Conservation (phyloP, 495 filamentous ascomycete genomes). For the Neohortaea acidophila region DNA sequence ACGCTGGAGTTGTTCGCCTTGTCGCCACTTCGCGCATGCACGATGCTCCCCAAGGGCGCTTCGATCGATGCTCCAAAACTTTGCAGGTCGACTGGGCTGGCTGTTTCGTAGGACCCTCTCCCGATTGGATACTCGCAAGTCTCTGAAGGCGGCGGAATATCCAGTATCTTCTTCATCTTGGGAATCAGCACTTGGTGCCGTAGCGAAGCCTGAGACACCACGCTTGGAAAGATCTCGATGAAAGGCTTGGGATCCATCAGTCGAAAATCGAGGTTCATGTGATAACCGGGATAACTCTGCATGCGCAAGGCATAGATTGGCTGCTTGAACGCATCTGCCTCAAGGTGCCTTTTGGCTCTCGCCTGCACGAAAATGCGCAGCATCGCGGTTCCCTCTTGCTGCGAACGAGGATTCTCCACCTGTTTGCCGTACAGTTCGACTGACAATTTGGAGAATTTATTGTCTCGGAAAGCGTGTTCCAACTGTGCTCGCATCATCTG, state of each 20-base stretch:
- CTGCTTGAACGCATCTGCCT: not conserved
- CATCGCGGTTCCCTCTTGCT: slow-evolving; percentile 5
- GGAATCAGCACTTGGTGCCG: not conserved
- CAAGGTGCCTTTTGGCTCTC: slow-evolving; percentile 2
- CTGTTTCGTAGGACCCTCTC: not conserved
- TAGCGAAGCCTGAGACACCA: not conserved
- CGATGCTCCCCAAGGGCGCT: not conserved
- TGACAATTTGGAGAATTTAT: slow-evolving; percentile 5
- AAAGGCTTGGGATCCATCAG: not conserved
- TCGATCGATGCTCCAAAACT: not conserved
- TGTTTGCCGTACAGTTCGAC: slow-evolving; percentile 2
- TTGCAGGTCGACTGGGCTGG: not conserved
- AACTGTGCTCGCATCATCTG: slow-evolving; percentile 5
- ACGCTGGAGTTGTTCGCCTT: not conserved
- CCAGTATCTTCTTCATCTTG: not conserved
- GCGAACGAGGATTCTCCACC: not conserved
- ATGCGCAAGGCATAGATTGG: slow-evolving; percentile 7
- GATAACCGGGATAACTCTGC: slow-evolving; percentile 2
- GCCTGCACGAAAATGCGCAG: slow-evolving; percentile 6
- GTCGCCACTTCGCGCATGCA: not conserved
- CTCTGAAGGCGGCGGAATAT: not conserved
- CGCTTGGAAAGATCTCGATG: not conserved
- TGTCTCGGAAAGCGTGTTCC: not conserved
- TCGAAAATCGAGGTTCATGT: not conserved
- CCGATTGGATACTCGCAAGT: not conserved